A percentile compares a stretch with the other conserved stretches of the same genome.
These are phyloP conservation scores for Oryza glumipatula DNA, from an alignment of 176 grass and related monocot species.

Conservation along the genomic window DNA sequence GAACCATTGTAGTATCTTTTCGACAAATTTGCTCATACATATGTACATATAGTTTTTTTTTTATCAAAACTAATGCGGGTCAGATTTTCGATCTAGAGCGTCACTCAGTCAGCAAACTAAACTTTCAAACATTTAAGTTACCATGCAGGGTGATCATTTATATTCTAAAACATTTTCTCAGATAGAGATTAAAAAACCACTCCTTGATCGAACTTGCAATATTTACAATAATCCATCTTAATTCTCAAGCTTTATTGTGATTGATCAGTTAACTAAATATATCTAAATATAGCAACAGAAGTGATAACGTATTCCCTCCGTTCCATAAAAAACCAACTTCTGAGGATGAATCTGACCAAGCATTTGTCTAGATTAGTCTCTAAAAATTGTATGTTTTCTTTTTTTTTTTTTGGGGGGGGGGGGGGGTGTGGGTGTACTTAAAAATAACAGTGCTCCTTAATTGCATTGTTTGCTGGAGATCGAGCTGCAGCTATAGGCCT, in stretches of 20 bases:
- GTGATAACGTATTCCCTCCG: background rate
- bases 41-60: background rate
- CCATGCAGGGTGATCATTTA: no score
- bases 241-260: background rate
- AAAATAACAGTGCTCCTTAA: background rate
- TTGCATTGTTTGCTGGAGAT: background rate
- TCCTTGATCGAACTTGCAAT: background rate
- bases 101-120: background rate
- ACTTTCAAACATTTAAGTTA: background rate
- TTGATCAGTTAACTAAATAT: background rate
- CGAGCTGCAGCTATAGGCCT: background rate
- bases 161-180: background rate
- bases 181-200: background rate
- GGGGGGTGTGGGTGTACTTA: no score
- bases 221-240: background rate
- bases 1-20: background rate
- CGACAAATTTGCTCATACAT: background rate
- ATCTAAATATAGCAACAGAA: background rate
- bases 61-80: no score
- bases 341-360: no score
- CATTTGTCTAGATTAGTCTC: no score
- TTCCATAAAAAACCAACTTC: no score
- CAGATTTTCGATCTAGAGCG: background rate
- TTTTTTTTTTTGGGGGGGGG: no score
- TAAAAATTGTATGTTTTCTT: no score